Evolutionary conservation across 257 asterid genomes (phyloP), one percentile per base, ranked within the genome.

Genomic region (Primulina eburnea): DNA sequence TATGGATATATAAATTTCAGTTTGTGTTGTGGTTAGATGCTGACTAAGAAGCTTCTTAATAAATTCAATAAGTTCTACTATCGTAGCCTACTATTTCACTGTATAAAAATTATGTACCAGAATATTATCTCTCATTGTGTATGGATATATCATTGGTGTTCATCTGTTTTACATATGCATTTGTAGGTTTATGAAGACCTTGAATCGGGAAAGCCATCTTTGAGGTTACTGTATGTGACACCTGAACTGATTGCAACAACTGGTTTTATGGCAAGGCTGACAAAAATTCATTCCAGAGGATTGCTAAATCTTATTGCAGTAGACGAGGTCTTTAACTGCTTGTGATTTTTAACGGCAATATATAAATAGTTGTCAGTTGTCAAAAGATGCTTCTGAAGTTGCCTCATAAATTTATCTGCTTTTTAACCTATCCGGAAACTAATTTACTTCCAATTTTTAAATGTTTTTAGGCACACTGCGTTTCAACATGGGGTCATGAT

Each of bases 401-500:
- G 72, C 60, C 60, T 32, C 62, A 67, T 68, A 38, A 28, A 12
- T 72, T 43, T 34, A 10, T 18, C 29, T 24, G 20, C 55, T 69
- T 69, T 60, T 60, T 24, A 16, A 29, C 71, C 61, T 71, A 28
- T 57, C 60, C 33, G 59, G 57, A 65, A 52, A 64, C 52, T 69
- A 58, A 75, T 75, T 75, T 58, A 35, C 37, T 40, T 74, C 66
- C 62, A 73, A 62, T 35, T 72, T 79, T 7, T 47, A 65, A 73
- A 75, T 60, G 34, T 73, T 81, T 63, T 71, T 78, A 92, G 97
- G 98, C 98, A 74, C 98, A 92, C 79, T 92, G 98, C 77, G 88
- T 92, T 78, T 92, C 98, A 65, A 68, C 96, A 37, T 92, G 98
- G 98, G 98, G 98, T 76, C 98, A 92, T 78, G 98, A 92, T 71